Percentiles rank a stretch among this genome's conserved stretches.
Conservation (phyloP, 2,329 filamentous ascomycete genomes). For the Phyllosticta citribraziliensis region DNA sequence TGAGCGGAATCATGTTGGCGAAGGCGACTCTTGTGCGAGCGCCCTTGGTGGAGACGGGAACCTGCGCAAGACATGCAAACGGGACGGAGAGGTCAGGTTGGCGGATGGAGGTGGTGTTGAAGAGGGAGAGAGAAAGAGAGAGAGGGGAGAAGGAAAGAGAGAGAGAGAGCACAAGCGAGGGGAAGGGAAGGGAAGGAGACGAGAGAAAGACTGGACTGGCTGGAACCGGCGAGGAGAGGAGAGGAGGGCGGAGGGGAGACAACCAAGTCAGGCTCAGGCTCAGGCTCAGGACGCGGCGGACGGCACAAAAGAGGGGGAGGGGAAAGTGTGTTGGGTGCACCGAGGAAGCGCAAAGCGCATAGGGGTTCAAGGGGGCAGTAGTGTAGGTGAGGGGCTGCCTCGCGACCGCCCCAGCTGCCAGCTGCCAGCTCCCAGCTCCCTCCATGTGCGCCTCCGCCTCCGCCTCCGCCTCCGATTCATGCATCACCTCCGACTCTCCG, state of each 20-base stretch:
- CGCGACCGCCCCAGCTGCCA: neutral
- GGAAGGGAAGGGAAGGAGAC: neutral
- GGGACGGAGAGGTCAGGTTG: neutral
- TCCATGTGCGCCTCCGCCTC: neutral
- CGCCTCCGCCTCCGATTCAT: neutral
- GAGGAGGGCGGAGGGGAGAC: too few relatives aligned
- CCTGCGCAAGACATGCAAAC: neutral
- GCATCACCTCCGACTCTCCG: neutral
- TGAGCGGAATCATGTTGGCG: slow-evolving; percentile 5
- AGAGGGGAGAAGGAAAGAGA: neutral
- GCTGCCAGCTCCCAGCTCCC: too few relatives aligned
- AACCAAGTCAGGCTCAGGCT: too few relatives aligned
- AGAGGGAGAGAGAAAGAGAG: neutral
- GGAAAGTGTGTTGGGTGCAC: neutral
- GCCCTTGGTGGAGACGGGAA: neutral
- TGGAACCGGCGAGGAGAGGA: neutral
- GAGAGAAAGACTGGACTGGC: neutral
- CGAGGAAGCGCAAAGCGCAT: too few relatives aligned
- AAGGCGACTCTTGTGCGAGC: neutral
- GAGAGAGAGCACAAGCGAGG: neutral
- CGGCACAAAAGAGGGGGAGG: neutral
- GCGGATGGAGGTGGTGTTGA: too few relatives aligned
- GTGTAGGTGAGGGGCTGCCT: too few relatives aligned
- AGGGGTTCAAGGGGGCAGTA: too few relatives aligned
- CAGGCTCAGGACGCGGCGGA: neutral